Base-by-base conservation (phyloP, 306 rosid species). In the Prunus mira region DNA sequence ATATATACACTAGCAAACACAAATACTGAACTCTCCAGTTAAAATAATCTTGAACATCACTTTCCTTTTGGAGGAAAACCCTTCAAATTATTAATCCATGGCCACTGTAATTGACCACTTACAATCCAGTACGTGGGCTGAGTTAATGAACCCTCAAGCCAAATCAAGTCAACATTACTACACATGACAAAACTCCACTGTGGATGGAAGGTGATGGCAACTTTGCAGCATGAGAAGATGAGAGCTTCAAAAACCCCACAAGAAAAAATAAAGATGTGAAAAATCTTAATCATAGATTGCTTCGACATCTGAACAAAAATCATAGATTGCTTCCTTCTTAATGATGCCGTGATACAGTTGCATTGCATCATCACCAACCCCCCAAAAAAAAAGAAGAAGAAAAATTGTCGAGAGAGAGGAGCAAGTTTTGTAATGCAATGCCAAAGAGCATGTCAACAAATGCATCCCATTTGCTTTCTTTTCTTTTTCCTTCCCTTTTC, bases 281-380 rank as follows among this genome's bases (percentile, higher is more conserved):
- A 76, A 73, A 62, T 77, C 57, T 50, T 46, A 24, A n/a, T 14
- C 32, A 52, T 66, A 56, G 25, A 47, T 14, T 66, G 32, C 30
- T 17, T 24, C 61, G 58, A 46, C 69, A 67, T 69, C 43, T 55
- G 13, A 22, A 57, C 13, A 20, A 57, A 57, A 67, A 79, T 71
- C 72, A 79, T 77, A 69, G 64, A 78, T 45, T 69, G 57, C 28
- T 68, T 79, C 62, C 57, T 27, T 78, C 79, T 66, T 67, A 58
- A 27, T 85, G 87, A 82, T 70, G 87, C 75, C 54, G 82, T n/a
- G 73, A 64, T 70, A 66, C 57, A 27, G 57, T 81, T 78, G 77
- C 3, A 12, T 77, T 43, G 56, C 75, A 68, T 85, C 75, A 65
- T 85, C 84, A 83, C 63, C 41, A 22, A 41, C 65, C 65, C 17